A percentile compares a stretch with the other conserved stretches of the same genome.
Evolutionary conservation across 345 rosid species (phyloP).

Genomic region (Gossypium turneri): DNA sequence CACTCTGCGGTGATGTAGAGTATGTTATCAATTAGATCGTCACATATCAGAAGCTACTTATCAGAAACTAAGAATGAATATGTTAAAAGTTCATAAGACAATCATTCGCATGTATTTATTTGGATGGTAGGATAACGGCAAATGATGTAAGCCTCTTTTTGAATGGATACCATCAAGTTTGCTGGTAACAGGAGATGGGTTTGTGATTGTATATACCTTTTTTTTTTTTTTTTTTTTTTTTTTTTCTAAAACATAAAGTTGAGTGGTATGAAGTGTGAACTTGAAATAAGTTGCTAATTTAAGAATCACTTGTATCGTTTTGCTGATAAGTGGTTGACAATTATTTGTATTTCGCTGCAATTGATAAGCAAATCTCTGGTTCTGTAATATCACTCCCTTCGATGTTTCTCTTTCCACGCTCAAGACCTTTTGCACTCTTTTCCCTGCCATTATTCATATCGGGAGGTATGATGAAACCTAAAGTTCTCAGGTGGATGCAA

Average conservation of each 20-base stretch:
- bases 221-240: not conserved
- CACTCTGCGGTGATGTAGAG: conserved; percentile 8
- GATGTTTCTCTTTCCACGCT: not conserved
- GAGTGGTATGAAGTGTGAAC: conserved; percentile 3
- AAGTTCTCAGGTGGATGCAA: conserved; percentile 62
- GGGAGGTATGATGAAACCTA: conserved; percentile 21
- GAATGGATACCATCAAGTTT: not conserved
- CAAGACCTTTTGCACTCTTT: not conserved
- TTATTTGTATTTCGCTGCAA: not conserved
- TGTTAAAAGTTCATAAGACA: not conserved
- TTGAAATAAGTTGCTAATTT: not conserved
- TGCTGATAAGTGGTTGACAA: not conserved
- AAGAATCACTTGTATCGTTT: not conserved
- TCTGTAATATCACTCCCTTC: not conserved
- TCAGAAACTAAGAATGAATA: not conserved
- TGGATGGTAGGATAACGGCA: not conserved
- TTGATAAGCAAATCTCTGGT: not conserved
- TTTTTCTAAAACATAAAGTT: not conserved
- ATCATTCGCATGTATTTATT: not conserved
- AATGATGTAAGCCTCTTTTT: not conserved
- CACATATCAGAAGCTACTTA: not conserved
- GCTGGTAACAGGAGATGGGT: not conserved
- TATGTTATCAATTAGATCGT: not conserved
- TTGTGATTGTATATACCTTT: not conserved
- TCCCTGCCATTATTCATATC: not conserved